phyloP scores from a whole-genome alignment of 164 flowering plant genomes.

The Macadamia integrifolia region DNA sequence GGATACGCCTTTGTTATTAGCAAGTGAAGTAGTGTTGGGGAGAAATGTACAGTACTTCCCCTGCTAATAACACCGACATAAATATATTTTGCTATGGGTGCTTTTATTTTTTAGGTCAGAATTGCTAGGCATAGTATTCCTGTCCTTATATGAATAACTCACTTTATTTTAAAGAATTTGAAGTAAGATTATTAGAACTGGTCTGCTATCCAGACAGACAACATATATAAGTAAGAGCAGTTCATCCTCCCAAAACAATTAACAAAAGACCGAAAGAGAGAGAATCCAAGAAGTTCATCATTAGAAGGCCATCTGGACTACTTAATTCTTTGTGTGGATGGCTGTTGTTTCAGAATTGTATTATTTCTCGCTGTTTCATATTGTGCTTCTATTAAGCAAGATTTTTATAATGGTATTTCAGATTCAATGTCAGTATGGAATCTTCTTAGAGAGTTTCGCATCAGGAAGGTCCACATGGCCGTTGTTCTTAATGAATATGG shows the following conservation, averaged over 20 bases:
- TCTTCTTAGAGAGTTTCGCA: conserved; percentile 94
- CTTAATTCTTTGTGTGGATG: background rate
- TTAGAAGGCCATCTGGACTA: background rate
- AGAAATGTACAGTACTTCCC: no score
- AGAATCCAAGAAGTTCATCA: background rate
- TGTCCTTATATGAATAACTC: no score
- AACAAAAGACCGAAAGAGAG: no score
- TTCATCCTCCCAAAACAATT: no score
- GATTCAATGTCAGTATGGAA: conserved; percentile 99
- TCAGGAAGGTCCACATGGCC: conserved; percentile 99
- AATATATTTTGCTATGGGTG: background rate
- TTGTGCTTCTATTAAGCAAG: background rate
- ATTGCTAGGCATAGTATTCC: background rate
- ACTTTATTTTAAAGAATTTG: no score
- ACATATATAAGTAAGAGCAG: no score
- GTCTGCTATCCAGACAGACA: no score
- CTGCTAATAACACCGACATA: no score
- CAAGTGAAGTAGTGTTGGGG: no score
- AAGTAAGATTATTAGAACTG: no score
- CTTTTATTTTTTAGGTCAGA: conserved; percentile 1
- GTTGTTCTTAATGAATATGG: conserved; percentile 98
- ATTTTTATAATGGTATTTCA: conserved; percentile 25
- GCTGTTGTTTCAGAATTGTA: background rate
- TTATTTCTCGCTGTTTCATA: background rate
- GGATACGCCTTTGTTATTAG: no score